Conservation (phyloP, 2,329 filamentous ascomycete species). For the Fusarium albidum region DNA sequence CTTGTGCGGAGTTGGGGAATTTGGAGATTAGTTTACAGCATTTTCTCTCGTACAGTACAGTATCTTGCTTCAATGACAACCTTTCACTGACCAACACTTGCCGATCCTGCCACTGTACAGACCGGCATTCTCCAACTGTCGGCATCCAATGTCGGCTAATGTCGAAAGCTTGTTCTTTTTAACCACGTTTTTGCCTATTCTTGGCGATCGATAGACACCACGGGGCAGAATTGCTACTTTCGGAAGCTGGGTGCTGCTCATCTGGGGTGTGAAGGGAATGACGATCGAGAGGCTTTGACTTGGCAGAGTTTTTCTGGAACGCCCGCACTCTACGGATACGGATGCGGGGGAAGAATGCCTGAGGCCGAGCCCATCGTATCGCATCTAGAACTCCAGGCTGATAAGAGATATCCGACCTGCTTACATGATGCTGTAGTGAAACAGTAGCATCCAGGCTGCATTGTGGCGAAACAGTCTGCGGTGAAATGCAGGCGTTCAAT, state of each 20-base stretch:
- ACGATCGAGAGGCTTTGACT: background rate
- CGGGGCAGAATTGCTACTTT: background rate
- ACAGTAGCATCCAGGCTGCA: background rate
- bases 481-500: no score
- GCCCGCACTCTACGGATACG: no score
- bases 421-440: background rate
- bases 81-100: no score
- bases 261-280: background rate
- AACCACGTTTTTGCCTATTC: background rate
- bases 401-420: slow-evolving; percentile 5
- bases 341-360: no score
- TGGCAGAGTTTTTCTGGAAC: slow-evolving; percentile 18
- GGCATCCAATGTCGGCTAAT: slow-evolving; percentile 4
- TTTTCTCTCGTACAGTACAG: no score
- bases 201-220: background rate
- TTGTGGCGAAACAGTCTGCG: slow-evolving; percentile 2
- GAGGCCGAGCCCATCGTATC: no score
- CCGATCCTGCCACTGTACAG: no score
- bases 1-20: background rate
- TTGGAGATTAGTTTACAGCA: no score
- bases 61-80: no score
- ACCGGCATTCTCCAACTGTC: background rate
- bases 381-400: no score
- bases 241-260: slow-evolving; percentile 1
- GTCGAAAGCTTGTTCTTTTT: background rate